These are phyloP conservation scores for Agastache rugosa DNA, from an alignment of 257 asterid genomes.

Conservation along the genomic window DNA sequence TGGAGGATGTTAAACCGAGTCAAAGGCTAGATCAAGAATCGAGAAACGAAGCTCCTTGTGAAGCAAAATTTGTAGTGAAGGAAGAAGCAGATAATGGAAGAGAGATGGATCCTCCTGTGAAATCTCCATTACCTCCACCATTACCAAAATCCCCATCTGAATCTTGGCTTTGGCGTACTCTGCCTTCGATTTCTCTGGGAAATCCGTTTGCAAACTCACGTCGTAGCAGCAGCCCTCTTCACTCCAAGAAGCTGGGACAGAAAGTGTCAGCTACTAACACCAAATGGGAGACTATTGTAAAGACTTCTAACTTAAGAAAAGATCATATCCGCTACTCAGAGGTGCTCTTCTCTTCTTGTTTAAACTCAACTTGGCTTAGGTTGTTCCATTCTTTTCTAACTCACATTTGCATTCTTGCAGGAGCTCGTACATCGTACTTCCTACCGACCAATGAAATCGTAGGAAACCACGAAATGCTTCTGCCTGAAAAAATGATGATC, in stretches of 20 bases:
- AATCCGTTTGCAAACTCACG: conserved; percentile 63
- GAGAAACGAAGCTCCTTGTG: conserved; percentile 20
- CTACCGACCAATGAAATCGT: conserved; percentile 50
- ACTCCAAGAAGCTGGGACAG: conserved; percentile 53
- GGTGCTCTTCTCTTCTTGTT: conserved; percentile 49
- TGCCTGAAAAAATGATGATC: background rate
- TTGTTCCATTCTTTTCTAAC: background rate
- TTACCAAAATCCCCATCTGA: conserved; percentile 97
- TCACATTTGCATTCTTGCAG: conserved; percentile 42
- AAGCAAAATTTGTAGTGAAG: conserved; percentile 31
- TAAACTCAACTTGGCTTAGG: background rate
- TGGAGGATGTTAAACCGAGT: conserved; percentile 28
- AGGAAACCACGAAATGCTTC: conserved; percentile 33
- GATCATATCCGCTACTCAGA: conserved; percentile 67
- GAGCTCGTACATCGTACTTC: conserved; percentile 61
- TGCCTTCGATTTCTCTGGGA: conserved; percentile 68
- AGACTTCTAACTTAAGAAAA: conserved; percentile 55
- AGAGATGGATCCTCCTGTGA: conserved; percentile 38
- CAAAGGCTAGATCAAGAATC: conserved; percentile 36
- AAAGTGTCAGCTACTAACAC: conserved; percentile 45
- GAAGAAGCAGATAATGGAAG: conserved; percentile 38
- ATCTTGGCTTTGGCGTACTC: conserved; percentile 91
- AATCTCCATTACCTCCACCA: conserved; percentile 82
- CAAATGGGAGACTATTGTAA: conserved; percentile 91
- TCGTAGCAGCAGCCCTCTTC: conserved; percentile 46